phyloP scores from a whole-genome alignment of 306 rosid species.

The Hippophae rhamnoides region DNA sequence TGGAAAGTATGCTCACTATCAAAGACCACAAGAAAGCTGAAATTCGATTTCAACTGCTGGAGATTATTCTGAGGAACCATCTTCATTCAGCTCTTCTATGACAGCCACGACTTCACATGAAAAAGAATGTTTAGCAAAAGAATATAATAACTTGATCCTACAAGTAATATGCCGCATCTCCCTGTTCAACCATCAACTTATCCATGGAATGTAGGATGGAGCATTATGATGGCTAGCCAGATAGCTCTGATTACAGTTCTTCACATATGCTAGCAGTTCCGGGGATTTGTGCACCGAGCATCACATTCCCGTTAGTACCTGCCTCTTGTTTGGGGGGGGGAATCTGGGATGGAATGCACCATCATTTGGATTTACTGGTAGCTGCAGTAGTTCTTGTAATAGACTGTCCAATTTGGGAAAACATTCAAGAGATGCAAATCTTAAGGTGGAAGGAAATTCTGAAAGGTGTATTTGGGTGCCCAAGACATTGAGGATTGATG shows the following conservation, averaged over 20 bases:
- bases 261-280: constrained; percentile 26
- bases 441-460: constrained; percentile 18
- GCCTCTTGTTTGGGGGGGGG: constrained; percentile 23
- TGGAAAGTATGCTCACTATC: constrained; percentile 32
- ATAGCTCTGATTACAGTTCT: constrained; percentile 18
- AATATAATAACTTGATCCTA: constrained; percentile 19
- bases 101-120: constrained; percentile 21
- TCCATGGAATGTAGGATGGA: constrained; percentile 44
- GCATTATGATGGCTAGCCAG: constrained; percentile 20
- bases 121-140: constrained; percentile 19
- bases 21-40: constrained; percentile 22
- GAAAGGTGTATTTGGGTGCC: constrained; percentile 55
- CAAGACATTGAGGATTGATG: constrained; percentile 47
- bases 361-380: constrained; percentile 22
- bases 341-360: constrained; percentile 25
- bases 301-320: constrained; percentile 27
- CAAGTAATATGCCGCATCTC: constrained; percentile 25
- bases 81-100: constrained; percentile 21
- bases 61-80: constrained; percentile 26
- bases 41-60: constrained; percentile 15
- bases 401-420: constrained; percentile 41
- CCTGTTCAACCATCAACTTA: constrained; percentile 39
- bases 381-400: constrained; percentile 22
- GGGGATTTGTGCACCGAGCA: constrained; percentile 22
- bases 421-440: constrained; percentile 49